Evolutionary conservation across 2,329 filamentous ascomycete species (phyloP).

Genomic region (Colletotrichum truncatum): DNA sequence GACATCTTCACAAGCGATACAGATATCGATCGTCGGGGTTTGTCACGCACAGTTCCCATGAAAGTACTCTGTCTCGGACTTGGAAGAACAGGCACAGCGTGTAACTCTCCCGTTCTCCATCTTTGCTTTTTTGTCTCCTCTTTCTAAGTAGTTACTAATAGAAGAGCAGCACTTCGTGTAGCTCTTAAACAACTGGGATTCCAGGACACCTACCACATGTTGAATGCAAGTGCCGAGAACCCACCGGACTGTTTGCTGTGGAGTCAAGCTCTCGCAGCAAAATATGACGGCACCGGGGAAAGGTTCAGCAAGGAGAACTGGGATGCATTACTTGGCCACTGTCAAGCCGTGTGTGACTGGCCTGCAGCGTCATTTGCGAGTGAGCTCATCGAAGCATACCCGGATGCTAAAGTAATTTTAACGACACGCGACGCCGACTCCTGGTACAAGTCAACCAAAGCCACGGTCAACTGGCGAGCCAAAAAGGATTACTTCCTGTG

Average conservation of each 20-base stretch:
- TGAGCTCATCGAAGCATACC: constrained; percentile 42
- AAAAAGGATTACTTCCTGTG: constrained; percentile 26
- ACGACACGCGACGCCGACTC: constrained; percentile 40
- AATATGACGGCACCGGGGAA: constrained; percentile 41
- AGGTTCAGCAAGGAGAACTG: constrained; percentile 37
- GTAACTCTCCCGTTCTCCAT: constrained; percentile 50
- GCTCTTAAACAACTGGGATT: constrained; percentile 28
- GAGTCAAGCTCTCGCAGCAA: constrained; percentile 72
- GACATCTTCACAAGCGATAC: constrained; percentile 73
- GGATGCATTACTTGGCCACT: constrained; percentile 42
- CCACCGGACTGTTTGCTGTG: constrained; percentile 64
- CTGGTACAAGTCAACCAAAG: constrained; percentile 36
- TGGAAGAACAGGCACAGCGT: constrained; percentile 76
- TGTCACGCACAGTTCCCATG: constrained; percentile 75
- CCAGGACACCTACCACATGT: constrained; percentile 27
- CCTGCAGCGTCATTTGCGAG: constrained; percentile 26
- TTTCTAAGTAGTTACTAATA: neutral
- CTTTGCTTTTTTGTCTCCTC: no score
- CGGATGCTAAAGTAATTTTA: constrained; percentile 44
- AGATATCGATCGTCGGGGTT: constrained; percentile 73
- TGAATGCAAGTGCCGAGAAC: constrained; percentile 19
- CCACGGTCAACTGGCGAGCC: constrained; percentile 40
- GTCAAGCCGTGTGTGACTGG: constrained; percentile 38
- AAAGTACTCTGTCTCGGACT: constrained; percentile 76
- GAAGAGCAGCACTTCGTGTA: constrained; percentile 45